Evolutionary conservation across 805 yeast species (phyloP), one percentile per base, ranked within the genome.

Genomic region (Brettanomyces bruxellensis): DNA sequence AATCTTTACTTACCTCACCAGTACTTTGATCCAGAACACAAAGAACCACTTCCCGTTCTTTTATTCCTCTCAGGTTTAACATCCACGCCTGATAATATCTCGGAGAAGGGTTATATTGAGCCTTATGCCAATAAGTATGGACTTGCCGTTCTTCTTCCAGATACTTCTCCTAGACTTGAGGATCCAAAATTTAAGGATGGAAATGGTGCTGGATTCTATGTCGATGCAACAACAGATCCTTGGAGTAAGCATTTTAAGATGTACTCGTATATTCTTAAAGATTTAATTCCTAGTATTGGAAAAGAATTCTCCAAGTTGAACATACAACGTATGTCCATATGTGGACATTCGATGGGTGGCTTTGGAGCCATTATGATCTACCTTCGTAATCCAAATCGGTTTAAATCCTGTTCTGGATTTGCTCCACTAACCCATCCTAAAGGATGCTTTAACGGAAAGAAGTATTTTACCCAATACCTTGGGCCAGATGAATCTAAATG

Each of bases 301-400:
- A 55, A 57, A 11, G 64, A 67, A 18, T 73, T 64, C 46, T 49
- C 67, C 3, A 63, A 66, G 38, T 68, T 91, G 49, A 87, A 91
- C 64, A 80, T 83, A 51, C 62, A 67, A 36, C 81, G 75, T 38
- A 73, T 81, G 44, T 76, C 91, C 18, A 78, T 91, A 53, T 80
- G 93, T n/a, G 99, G 99, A 40, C 98, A 93, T 64, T 93, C 98
- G 1, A 91, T 93, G 98, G 99, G 99, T 45, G 99, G 99, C 1
- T 87, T 76, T 61, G 99, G 98, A 46, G 95, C 99, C 0, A 66
- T 91, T 49, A 68, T 83, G 49, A 73, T 77, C 12, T 76, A 71
- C 53, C 66, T 91, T 49, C 76, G 73, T 51, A 78, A 84, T 61
- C 86, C 90, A 1, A 83, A 80, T 1, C 70, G 70, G 56, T 91